These are phyloP conservation scores for Epithemia pelagica DNA, from an alignment of 108 stramenopile species.

Conservation along the genomic window DNA sequence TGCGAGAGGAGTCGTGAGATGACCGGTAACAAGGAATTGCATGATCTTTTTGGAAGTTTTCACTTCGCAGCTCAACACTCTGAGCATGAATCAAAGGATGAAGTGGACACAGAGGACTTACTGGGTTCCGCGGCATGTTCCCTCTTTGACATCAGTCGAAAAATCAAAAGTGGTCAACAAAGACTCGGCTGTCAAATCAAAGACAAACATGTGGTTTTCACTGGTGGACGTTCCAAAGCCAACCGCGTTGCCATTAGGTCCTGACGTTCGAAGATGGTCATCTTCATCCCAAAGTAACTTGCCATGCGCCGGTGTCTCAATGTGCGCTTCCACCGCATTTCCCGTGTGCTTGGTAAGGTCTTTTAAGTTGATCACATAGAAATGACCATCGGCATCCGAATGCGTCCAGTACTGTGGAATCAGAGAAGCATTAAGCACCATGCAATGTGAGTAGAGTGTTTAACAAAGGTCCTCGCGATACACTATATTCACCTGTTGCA, in stretches of 20 bases:
- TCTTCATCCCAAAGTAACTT: slow-evolving; percentile 21
- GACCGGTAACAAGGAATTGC: too few species aligned
- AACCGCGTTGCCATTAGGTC: not conserved
- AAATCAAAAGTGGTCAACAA: not conserved
- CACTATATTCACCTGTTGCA: too few species aligned
- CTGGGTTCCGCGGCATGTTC: not conserved
- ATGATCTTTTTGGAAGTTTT: too few species aligned
- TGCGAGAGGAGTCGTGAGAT: slow-evolving; percentile 1
- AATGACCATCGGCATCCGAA: slow-evolving; percentile 18
- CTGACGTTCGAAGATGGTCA: not conserved
- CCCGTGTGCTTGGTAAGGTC: slow-evolving; percentile 8
- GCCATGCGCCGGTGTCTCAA: slow-evolving; percentile 6
- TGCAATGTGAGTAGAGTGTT: too few species aligned
- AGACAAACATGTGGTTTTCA: slow-evolving; percentile 10
- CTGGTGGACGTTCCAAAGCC: slow-evolving; percentile 16
- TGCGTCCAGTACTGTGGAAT: slow-evolving; percentile 13
- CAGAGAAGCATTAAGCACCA: too few species aligned
- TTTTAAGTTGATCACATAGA: slow-evolving; percentile 11
- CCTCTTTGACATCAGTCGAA: not conserved
- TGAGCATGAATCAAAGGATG: too few species aligned
- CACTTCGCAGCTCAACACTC: too few species aligned
- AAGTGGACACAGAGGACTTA: too few species aligned
- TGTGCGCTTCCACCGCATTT: slow-evolving; percentile 5
- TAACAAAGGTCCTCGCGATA: too few species aligned
- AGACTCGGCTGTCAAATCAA: slow-evolving; percentile 5